Evolutionary conservation across 2,329 filamentous ascomycete species (phyloP).

Genomic region (Incumbomyces lentus): DNA sequence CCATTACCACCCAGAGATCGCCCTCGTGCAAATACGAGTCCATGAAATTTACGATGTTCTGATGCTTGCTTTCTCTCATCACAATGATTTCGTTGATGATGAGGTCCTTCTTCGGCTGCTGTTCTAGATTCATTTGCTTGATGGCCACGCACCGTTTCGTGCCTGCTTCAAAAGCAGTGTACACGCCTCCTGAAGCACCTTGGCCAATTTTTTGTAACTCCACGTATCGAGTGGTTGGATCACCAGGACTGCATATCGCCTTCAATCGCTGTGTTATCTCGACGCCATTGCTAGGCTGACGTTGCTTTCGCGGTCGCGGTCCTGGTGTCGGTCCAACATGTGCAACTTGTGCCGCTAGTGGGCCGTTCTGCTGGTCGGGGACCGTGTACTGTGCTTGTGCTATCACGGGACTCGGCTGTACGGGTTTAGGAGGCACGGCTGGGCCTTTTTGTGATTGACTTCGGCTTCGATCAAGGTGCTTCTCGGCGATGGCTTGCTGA

Average conservation of each 20-base stretch:
- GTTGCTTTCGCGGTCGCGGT: conserved; percentile 52
- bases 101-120: conserved; percentile 96
- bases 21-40: conserved; percentile 86
- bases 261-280: conserved; percentile 78
- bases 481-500: conserved; percentile 62
- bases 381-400: conserved; percentile 31
- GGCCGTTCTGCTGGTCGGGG: conserved; percentile 27
- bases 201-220: conserved; percentile 92
- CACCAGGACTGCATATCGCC: conserved; percentile 79
- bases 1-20: conserved; percentile 98
- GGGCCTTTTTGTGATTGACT: conserved; percentile 52
- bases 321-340: conserved; percentile 45
- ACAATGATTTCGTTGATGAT: conserved; percentile 99
- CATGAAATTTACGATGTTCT: conserved; percentile 98
- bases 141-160: conserved; percentile 88
- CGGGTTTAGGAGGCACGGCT: conserved; percentile 30
- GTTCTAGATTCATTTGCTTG: conserved; percentile 98
- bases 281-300: conserved; percentile 63
- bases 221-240: conserved; percentile 79
- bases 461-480: conserved; percentile 59
- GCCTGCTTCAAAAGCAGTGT: conserved; percentile 74
- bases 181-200: conserved; percentile 92
- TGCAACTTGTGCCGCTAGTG: conserved; percentile 25
- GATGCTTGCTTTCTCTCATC: conserved; percentile 98
- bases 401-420: conserved; percentile 20